A percentile compares a stretch with the other conserved stretches of the same genome.
Evolutionary conservation across 2,329 filamentous ascomycete genomes (phyloP).

Genomic region (Hypoxylon sp.): DNA sequence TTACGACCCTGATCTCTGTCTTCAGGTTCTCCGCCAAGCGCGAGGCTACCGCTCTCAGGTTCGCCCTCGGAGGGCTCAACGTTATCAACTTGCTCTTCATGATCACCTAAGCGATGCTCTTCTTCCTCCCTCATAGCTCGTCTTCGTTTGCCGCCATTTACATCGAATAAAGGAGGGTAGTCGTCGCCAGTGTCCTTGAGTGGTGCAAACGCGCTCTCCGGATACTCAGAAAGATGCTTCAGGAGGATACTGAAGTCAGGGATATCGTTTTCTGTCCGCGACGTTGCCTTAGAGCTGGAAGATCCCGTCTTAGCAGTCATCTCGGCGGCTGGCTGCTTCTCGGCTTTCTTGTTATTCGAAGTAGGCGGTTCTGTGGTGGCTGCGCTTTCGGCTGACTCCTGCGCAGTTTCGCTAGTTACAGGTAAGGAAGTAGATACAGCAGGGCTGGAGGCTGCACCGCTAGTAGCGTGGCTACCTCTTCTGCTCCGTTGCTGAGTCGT

Average conservation of each 20-base stretch:
- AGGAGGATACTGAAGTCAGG: constrained; percentile 49
- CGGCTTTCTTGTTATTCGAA: constrained; percentile 47
- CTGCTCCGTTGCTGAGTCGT: constrained; percentile 76
- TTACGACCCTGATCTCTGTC: constrained; percentile 74
- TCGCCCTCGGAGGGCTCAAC: constrained; percentile 76
- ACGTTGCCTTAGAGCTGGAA: constrained; percentile 14
- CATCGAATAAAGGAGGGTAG: constrained; percentile 86
- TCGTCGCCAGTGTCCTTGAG: constrained; percentile 45
- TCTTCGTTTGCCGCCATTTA: constrained; percentile 84
- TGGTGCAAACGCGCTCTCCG: constrained; percentile 59
- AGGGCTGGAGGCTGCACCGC: constrained; percentile 85
- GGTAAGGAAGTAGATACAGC: constrained; percentile 75
- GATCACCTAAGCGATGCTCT: constrained; percentile 65
- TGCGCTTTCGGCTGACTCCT: constrained; percentile 59
- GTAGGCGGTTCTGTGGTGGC: constrained; percentile 55
- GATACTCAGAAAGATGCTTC: constrained; percentile 47
- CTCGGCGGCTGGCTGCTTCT: constrained; percentile 49
- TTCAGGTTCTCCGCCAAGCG: constrained; percentile 93
- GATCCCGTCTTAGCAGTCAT: constrained; percentile 25
- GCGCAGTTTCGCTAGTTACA: constrained; percentile 65
- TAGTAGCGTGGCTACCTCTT: constrained; percentile 84
- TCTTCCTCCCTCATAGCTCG: constrained; percentile 83
- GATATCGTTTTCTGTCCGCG: constrained; percentile 33
- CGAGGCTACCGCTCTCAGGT: constrained; percentile 84
- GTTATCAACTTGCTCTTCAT: constrained; percentile 63